Conservation (phyloP, 31 red algal species). For the Asparagopsis taxiformis region DNA sequence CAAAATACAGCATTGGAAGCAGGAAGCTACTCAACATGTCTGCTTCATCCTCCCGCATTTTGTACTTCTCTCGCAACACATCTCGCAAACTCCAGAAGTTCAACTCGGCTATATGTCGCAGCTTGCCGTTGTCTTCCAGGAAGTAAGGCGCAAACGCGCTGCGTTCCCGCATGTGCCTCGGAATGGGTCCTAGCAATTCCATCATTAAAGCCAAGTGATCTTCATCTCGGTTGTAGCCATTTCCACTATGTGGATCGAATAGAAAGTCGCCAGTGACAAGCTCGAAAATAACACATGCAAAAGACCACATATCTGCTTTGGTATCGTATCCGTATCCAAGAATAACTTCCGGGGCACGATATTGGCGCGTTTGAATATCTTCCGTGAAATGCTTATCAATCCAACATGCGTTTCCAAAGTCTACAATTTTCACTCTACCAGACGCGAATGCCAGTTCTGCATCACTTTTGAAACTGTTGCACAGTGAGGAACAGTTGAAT, state of each 20-base stretch:
- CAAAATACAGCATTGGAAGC: constrained; percentile 71
- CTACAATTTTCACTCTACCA: constrained; percentile 81
- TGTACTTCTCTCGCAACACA: constrained; percentile 82
- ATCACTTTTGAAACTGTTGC: constrained; percentile 6
- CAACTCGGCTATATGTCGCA: constrained; percentile 64
- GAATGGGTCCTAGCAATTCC: constrained; percentile 85
- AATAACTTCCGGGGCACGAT: constrained; percentile 93
- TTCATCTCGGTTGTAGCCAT: constrained; percentile 75
- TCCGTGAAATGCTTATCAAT: constrained; percentile 84
- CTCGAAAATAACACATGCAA: constrained; percentile 92
- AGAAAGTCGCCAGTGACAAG: constrained; percentile 88
- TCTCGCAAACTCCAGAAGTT: constrained; percentile 78
- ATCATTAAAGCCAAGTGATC: constrained; percentile 95
- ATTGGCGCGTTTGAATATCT: constrained; percentile 98
- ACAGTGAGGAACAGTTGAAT: constrained; percentile 5
- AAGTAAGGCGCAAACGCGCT: constrained; percentile 57
- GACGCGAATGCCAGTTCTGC: constrained; percentile 37
- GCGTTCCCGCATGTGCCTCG: constrained; percentile 30
- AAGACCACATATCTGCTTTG: constrained; percentile 93
- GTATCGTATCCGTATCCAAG: constrained; percentile 79
- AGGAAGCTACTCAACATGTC: constrained; percentile 63
- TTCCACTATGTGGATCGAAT: constrained; percentile 73
- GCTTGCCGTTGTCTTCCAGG: constrained; percentile 64
- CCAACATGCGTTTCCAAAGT: constrained; percentile 99
- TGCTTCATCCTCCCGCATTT: constrained; percentile 58